A percentile compares a stretch with the other conserved stretches of the same genome.
Conservation (phyloP, 129 eudicot species). For the Escallonia rubra region DNA sequence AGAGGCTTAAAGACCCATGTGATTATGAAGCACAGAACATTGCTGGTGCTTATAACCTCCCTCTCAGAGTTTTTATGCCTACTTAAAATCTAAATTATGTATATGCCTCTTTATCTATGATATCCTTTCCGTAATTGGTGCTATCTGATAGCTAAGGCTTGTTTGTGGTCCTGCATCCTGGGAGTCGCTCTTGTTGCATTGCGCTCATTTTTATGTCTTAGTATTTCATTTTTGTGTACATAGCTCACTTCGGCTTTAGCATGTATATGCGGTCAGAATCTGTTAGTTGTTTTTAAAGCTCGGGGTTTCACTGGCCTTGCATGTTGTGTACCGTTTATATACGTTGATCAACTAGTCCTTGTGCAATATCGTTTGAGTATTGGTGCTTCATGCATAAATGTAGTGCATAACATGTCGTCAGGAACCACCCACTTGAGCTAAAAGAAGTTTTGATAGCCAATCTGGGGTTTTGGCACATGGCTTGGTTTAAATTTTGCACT, state of each 20-base stretch:
- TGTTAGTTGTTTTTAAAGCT: slow-evolving; percentile 1
- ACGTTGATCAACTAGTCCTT: neutral
- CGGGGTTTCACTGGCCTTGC: neutral
- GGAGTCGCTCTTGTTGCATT: neutral
- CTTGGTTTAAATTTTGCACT: neutral
- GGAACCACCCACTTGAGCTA: neutral
- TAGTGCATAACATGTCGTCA: neutral
- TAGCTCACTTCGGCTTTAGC: too few relatives aligned
- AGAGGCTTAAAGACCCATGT: slow-evolving; percentile 60
- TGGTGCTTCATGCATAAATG: neutral
- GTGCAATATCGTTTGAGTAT: neutral
- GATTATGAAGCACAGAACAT: slow-evolving; percentile 84
- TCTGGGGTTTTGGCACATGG: neutral
- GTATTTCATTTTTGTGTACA: neutral
- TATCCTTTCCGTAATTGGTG: too few relatives aligned
- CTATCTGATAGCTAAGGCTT: neutral
- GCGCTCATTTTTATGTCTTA: neutral
- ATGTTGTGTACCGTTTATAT: neutral
- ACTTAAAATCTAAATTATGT: too few relatives aligned
- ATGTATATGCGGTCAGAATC: neutral
- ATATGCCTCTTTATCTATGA: too few relatives aligned
- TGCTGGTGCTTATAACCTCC: slow-evolving; percentile 51
- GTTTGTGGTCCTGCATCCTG: neutral
- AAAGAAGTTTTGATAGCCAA: neutral
- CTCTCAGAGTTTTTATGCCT: neutral